Percentiles rank a stretch among this genome's conserved stretches.
Conservation (phyloP, 129 eudicot species). For the Pseudognaphalium luteoalbum region DNA sequence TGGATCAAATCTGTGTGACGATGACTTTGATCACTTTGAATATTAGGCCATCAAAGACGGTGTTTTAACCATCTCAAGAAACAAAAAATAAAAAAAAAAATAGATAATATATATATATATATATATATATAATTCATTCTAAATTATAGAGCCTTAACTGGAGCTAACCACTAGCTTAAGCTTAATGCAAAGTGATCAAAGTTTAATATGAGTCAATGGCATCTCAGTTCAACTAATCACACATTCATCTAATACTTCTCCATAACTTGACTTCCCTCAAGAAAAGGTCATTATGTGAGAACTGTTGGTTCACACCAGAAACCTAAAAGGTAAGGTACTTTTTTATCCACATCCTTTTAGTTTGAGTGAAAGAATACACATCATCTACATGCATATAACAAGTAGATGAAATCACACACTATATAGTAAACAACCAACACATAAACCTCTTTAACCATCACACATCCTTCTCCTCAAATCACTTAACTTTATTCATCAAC, state of each 20-base stretch:
- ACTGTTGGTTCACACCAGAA: slow-evolving; percentile 37
- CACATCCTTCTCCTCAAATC: slow-evolving; percentile 5
- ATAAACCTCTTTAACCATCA: slow-evolving; percentile 21
- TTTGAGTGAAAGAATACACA: slow-evolving; percentile 31
- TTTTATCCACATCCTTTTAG: slow-evolving; percentile 43
- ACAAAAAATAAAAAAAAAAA: too few relatives aligned
- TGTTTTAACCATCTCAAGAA: too few relatives aligned
- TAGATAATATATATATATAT: too few relatives aligned
- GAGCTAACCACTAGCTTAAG: background rate
- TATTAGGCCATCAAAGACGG: too few relatives aligned
- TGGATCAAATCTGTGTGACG: too few relatives aligned
- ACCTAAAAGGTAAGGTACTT: slow-evolving; percentile 42
- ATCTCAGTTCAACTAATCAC: background rate
- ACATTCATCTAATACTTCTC: background rate
- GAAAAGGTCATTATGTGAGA: slow-evolving; percentile 30
- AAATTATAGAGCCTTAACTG: too few relatives aligned
- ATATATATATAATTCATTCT: too few relatives aligned
- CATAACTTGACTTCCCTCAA: slow-evolving; percentile 26
- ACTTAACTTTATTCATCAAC: background rate
- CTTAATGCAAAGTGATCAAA: slow-evolving; percentile 22
- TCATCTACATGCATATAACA: slow-evolving; percentile 30
- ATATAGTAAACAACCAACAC: slow-evolving; percentile 33
- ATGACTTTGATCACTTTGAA: too few relatives aligned
- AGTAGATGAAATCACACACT: slow-evolving; percentile 30
- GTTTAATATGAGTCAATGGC: too few relatives aligned